Base-by-base conservation (phyloP, 2,329 filamentous ascomycete genomes). In the Aspergillus fumigatiaffinis region DNA sequence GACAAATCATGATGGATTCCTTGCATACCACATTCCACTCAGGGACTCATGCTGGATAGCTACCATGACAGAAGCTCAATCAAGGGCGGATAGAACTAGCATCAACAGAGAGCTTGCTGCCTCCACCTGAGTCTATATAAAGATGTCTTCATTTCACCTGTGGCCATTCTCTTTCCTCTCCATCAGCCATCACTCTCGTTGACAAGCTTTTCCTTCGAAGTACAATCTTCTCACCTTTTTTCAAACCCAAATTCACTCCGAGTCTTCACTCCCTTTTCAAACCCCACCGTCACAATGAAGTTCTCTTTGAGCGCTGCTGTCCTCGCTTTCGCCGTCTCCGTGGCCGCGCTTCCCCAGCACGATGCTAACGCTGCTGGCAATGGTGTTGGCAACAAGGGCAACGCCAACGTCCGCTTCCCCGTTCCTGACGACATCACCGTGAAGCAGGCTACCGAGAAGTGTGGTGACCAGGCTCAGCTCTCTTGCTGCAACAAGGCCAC, bases 401-500 rank as follows among this genome's bases (percentile, higher is more conserved):
- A 72, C 67, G 65, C 63, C 64, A 51, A 73, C 25, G 58, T 73
- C 62, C 60, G 62, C 58, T 74, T 72, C 69, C 64, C 66, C 56
- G 70, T 74, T 12, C 67, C 65, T 26, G 60, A 68, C 26, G 54
- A 67, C 53, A 54, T 73, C 53, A 73, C 69, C 29, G 67, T 73
- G 60, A 65, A 74, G 67, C 68, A 74, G 69, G 72, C 71, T 52
- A 66, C 71, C 67, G 69, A 68, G 62, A 73, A 73, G 67, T 74
- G 72, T 48, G 72, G 72, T 71, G 64, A 71, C 63, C 62, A 73
- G 63, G 70, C 71, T 58, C 67, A 73, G 65, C 67, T 74, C 29
- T 71, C 70, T 52, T 74, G 72, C 71, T 73, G 72, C 67, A 74
- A 76, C 71, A 71, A 76, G 66, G 67, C 66, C 56, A 66, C 63